Base-by-base conservation (phyloP, 2,329 filamentous ascomycete species). In the Fusarium kyushuense region DNA sequence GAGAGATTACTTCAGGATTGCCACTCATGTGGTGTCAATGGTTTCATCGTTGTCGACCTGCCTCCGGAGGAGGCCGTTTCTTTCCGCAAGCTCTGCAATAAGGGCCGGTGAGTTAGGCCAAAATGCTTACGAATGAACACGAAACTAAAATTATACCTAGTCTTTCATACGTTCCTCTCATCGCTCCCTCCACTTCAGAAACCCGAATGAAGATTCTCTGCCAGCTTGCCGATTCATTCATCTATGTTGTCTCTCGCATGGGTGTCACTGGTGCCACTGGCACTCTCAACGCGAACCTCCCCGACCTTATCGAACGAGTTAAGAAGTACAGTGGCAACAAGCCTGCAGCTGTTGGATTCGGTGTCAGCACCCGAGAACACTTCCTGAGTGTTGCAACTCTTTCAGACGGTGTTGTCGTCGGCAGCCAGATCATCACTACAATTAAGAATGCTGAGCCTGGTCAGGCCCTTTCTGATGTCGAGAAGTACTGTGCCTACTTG, bases 231-330 rank as follows among this genome's bases (percentile, higher is more conserved):
- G 95, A 98, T 81, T 97, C 94, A 5, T 99, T 98, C 84, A 97
- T 99, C 81, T 99, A 99, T 79, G 94, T 99, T 65, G 96, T 99
- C 57, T 98, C 95, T 27, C 88, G 95, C 73, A 96, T 97, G 91
- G 96, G 96, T 73, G 95, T 98, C 58, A 99, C 96, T 12, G 96
- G 96, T 73, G 96, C 94, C 16, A 90, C 90, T 1, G 94, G 94
- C 33, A 89, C 89, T 27, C 82, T 99, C 75, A 97, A 93, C 79
- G 85, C 90, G 43, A 90, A 91, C 60, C 87, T 99, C 33, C 93
- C 94, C 16, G 89, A 92, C 52, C 87, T 99, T 36, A 84, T 99
- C 59, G 87, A 88, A 58, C 89, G 93, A 38, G 96, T 99, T 27
- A 96, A 97, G 83, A 90, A 91, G 78, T 97, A 95, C 81, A 97